phyloP scores from a whole-genome alignment of 139 green algal genomes.

The Bryopsis sp. region DNA sequence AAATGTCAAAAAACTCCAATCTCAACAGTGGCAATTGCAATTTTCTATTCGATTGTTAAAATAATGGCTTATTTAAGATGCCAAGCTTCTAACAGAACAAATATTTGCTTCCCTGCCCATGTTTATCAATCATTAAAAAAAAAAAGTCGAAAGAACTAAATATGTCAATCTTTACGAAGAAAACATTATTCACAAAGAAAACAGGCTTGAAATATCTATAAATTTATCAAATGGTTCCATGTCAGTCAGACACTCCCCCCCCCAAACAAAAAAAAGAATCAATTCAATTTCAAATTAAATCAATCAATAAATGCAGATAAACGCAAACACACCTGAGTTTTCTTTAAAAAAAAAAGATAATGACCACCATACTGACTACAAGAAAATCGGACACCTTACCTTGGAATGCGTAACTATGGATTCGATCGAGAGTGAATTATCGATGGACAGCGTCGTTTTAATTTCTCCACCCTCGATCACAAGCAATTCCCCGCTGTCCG shows the following conservation, averaged over 20 bases:
- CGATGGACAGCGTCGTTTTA: slow-evolving; percentile 33
- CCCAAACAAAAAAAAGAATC: neutral
- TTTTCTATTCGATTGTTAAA: too few relatives aligned
- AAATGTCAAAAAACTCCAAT: slow-evolving; percentile 10
- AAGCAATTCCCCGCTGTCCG: slow-evolving; percentile 64
- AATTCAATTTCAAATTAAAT: neutral
- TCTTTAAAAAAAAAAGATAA: neutral
- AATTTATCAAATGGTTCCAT: too few relatives aligned
- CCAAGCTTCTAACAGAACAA: neutral
- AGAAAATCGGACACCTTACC: slow-evolving; percentile 20
- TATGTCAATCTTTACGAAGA: too few relatives aligned
- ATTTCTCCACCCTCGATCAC: slow-evolving; percentile 62
- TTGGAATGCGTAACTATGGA: slow-evolving; percentile 50
- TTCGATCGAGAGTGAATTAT: slow-evolving; percentile 35
- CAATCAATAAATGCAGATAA: neutral
- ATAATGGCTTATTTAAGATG: too few relatives aligned
- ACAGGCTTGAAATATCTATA: too few relatives aligned
- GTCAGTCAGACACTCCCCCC: too few relatives aligned
- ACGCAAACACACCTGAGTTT: too few relatives aligned
- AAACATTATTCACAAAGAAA: too few relatives aligned
- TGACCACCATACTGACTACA: too few relatives aligned
- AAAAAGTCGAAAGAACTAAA: too few relatives aligned
- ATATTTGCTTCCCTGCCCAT: neutral
- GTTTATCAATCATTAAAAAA: too few relatives aligned
- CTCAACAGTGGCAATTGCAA: neutral